Conservation (phyloP, 305 asterid genomes). For the Petunia hybrid region DNA sequence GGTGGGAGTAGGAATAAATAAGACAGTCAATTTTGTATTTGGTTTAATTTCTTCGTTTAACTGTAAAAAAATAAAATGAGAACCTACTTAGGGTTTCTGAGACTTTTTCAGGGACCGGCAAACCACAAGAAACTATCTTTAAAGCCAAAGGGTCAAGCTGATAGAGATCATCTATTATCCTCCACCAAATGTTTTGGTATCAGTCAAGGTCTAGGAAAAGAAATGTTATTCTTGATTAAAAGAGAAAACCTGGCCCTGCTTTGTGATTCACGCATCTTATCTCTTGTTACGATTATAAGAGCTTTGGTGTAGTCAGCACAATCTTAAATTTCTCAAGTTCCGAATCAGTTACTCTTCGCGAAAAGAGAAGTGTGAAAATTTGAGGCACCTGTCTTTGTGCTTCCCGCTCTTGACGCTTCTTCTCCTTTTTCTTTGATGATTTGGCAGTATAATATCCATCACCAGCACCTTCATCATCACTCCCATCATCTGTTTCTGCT, state of each 20-base stretch:
- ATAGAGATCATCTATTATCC: neutral
- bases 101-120: neutral
- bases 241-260: neutral
- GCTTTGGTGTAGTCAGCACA: too few relatives aligned
- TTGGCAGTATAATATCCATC: slow-evolving; percentile 62
- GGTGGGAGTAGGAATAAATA: neutral
- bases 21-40: neutral
- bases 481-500: slow-evolving; percentile 67
- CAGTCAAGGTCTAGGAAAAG: neutral
- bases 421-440: slow-evolving; percentile 78
- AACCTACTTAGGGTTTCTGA: neutral
- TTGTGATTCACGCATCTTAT: neutral
- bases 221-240: neutral
- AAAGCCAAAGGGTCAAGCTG: neutral
- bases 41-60: neutral
- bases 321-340: neutral
- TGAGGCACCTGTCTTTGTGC: slow-evolving; percentile 76
- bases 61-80: too few relatives aligned
- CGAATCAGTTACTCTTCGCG: neutral
- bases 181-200: neutral
- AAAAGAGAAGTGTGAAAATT: neutral
- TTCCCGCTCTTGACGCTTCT: slow-evolving; percentile 85
- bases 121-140: neutral
- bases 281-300: neutral
- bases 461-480: slow-evolving; percentile 76